phyloP scores from a whole-genome alignment of 2,329 filamentous ascomycete genomes.

The Fusarium sp. region DNA sequence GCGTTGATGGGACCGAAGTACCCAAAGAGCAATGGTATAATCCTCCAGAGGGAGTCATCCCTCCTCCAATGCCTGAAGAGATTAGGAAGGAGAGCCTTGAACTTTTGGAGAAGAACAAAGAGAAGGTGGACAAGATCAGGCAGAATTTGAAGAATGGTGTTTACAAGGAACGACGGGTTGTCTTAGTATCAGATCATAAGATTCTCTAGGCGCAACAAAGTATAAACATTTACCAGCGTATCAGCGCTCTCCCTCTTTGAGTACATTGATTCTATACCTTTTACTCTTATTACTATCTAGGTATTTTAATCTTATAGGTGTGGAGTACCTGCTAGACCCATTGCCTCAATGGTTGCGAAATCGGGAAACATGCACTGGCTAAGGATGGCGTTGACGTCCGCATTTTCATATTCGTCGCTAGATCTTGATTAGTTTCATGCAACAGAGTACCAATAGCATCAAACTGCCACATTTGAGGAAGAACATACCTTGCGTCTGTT shows the following conservation, averaged over 20 bases:
- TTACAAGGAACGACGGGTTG: neutral
- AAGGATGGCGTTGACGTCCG: neutral
- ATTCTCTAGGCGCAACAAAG: neutral
- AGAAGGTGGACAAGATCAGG: fast-evolving
- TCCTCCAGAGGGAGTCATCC: neutral
- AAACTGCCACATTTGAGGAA: neutral
- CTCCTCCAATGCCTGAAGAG: neutral
- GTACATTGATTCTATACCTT: too few relatives aligned
- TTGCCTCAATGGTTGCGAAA: neutral
- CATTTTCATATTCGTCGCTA: neutral
- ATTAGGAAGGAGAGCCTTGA: neutral
- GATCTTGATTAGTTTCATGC: neutral
- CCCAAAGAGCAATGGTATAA: neutral
- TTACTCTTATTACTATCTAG: neutral
- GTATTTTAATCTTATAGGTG: neutral
- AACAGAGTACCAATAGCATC: too few relatives aligned
- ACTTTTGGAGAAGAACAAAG: neutral
- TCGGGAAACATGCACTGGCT: neutral
- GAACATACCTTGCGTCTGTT: neutral
- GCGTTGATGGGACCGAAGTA: neutral
- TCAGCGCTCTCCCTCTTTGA: too few relatives aligned
- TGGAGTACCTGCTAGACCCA: neutral
- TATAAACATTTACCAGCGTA: too few relatives aligned
- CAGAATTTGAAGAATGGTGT: neutral
- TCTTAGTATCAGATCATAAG: neutral